Evolutionary conservation across 306 rosid species (phyloP).

Genomic region (Prunus kanzakura): DNA sequence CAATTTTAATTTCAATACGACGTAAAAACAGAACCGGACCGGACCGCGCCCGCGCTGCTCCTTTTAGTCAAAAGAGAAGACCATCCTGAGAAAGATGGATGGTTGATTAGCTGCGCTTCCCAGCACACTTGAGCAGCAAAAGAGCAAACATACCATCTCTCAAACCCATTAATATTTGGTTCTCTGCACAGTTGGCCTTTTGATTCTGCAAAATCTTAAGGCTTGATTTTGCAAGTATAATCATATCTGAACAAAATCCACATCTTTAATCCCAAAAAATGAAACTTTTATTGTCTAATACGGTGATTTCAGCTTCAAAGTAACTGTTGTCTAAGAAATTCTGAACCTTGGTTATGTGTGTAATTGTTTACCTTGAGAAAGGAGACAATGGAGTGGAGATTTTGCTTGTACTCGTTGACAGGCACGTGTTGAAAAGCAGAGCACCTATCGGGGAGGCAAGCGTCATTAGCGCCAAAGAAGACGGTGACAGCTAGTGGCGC

Average conservation of each 20-base stretch:
- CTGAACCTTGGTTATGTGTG: not conserved
- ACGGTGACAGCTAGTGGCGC: constrained; percentile 63
- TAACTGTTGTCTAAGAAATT: not conserved
- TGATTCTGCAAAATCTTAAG: not conserved
- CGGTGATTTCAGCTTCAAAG: not conserved
- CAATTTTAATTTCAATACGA: no score
- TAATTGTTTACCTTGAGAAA: constrained; percentile 56
- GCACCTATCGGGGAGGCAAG: constrained; percentile 61
- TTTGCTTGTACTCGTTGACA: constrained; percentile 55
- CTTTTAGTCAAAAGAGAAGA: no score
- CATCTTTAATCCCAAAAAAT: not conserved
- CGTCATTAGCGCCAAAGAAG: constrained; percentile 95
- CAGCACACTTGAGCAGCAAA: not conserved
- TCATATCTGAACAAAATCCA: not conserved
- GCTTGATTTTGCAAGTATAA: not conserved
- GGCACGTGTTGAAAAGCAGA: constrained; percentile 84
- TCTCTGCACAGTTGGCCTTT: not conserved
- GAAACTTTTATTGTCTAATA: not conserved
- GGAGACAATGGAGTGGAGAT: constrained; percentile 59
- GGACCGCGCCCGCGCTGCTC: no score
- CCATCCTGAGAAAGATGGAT: no score
- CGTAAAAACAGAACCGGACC: no score
- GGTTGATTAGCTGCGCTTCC: not conserved
- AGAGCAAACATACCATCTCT: no score
- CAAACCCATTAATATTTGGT: no score